Base-by-base conservation (phyloP, 2,329 filamentous ascomycete genomes). In the Tolypocladium endophyticum region DNA sequence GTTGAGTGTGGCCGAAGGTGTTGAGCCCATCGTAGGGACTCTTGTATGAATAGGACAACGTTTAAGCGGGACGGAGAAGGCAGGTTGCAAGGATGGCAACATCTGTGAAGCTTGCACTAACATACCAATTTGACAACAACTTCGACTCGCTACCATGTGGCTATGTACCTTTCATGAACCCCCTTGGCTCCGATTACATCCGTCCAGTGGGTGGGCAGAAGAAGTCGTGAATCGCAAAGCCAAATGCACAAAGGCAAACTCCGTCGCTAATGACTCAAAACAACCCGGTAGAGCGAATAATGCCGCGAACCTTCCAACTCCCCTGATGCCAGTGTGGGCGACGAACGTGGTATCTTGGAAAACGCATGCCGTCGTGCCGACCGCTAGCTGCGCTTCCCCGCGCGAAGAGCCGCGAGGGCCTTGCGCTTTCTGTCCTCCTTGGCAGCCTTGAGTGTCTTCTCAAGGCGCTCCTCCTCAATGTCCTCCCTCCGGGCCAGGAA, bases 401-500 rank as follows among this genome's bases (percentile, higher is more conserved):
- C 65, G 60, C 73, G 69, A 38, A 72, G 63, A 36, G 71, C 66
- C 45, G 77, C 76, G 5, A 78, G 64, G 3, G 71, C 73, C 61
- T 74, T 70, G 28, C 75, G 76, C 66, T 77, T 81, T 39, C 75
- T 74, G 64, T 82, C 81, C 65, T 84, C 79, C 72, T 88, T 88
- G 67, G 86, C 84, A 2, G 77, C 77, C 73, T 83, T 88, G 60
- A 84, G 79, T 58, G 73, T 75, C 67, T 78, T 81, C 71, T 88
- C 87, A 50, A 88, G 79, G 3, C 77, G 79, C 65, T 88, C 75
- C 61, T 88, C 85, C 64, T 83, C 77, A 23, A 81, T 77, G 66
- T 92, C 89, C 69, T 92, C 89, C 55, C 80, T 79, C 53, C 82
- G 82, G 30, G 88, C 89, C 59, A 81, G 77, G 36, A 76, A 73